Evolutionary conservation across 2,329 filamentous ascomycete species (phyloP).

Genomic region (Pseudogymnoascus sp.): DNA sequence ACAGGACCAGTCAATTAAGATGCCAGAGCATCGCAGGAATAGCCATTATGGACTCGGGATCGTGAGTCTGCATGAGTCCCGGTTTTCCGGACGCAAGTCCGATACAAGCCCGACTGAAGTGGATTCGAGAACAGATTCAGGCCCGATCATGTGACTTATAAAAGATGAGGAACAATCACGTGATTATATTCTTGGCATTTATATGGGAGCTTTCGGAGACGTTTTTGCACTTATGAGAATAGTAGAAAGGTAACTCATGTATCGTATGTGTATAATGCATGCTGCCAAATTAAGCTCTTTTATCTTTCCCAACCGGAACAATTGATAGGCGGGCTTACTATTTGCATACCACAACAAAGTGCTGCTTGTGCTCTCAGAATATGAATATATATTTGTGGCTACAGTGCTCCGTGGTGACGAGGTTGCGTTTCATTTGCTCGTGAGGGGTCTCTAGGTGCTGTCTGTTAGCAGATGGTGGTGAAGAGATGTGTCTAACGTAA

Average conservation of each 20-base stretch:
- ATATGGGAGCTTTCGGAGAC: neutral
- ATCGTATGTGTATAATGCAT: neutral
- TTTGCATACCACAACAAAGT: neutral
- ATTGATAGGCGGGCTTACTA: neutral
- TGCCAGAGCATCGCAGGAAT: neutral
- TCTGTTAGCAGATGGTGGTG: neutral
- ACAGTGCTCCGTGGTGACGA: neutral
- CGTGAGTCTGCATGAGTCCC: constrained; percentile 4
- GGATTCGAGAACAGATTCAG: constrained; percentile 5
- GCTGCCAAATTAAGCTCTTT: neutral
- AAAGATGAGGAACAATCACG: neutral
- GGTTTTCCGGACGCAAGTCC: constrained; percentile 5
- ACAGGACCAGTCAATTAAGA: neutral
- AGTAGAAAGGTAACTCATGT: neutral
- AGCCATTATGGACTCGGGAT: constrained; percentile 1
- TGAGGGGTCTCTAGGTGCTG: neutral
- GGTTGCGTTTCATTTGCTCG: neutral
- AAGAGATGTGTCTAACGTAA: neutral
- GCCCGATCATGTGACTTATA: neutral
- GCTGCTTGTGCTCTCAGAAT: neutral
- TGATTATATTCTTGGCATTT: neutral
- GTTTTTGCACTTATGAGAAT: neutral
- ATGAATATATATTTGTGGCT: neutral
- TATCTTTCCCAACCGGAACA: neutral
- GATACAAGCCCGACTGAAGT: constrained; percentile 6